Evolutionary conservation across 2,329 filamentous ascomycete genomes (phyloP).

Genomic region (Fusarium protoensiforme): DNA sequence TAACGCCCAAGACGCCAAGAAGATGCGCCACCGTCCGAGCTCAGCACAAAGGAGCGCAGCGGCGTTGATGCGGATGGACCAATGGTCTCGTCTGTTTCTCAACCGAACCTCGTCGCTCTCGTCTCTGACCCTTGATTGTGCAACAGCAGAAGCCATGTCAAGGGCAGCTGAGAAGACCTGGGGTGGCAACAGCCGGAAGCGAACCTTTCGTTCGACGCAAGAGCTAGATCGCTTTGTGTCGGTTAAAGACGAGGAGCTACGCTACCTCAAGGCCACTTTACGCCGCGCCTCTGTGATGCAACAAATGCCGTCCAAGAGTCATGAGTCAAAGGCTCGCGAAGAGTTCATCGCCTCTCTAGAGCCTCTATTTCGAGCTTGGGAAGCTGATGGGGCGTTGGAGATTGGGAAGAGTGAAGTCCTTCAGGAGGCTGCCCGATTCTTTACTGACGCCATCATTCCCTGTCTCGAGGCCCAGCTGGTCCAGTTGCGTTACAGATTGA

Average conservation of each 20-base stretch:
- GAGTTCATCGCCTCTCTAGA: not conserved
- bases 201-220: not conserved
- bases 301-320: not conserved
- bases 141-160: not conserved
- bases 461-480: not conserved
- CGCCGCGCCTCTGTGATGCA: not conserved
- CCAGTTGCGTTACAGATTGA: not conserved
- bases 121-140: not conserved
- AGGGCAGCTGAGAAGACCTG: not conserved
- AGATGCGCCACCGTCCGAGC: not conserved
- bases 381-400: not conserved
- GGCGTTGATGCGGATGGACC: not conserved
- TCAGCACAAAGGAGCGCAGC: not conserved
- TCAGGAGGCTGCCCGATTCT: not conserved
- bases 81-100: not conserved
- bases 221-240: not conserved
- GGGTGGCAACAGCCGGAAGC: not conserved
- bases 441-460: not conserved
- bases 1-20: not conserved
- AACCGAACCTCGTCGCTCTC: not conserved
- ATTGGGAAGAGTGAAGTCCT: not conserved
- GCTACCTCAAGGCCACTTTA: not conserved
- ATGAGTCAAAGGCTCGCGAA: not conserved
- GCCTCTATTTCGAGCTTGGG: not conserved
- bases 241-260: not conserved